Percentiles rank a stretch among this genome's conserved stretches.
Conservation (phyloP, 164 flowering plant species). For the Cinnamomum micranthum region DNA sequence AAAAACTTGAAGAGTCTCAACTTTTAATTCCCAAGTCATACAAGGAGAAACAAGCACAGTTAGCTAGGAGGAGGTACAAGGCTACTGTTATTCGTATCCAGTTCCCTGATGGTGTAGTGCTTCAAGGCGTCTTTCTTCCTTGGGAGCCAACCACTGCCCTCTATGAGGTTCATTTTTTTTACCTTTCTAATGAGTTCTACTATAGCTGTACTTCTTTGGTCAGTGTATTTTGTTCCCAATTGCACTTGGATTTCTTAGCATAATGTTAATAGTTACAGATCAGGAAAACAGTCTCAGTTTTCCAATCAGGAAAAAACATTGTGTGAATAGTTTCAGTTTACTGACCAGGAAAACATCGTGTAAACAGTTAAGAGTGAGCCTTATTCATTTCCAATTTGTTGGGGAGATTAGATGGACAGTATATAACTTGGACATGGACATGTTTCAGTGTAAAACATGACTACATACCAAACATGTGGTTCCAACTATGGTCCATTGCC, state of each 20-base stretch:
- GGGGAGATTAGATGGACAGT: neutral
- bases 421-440: neutral
- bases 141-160: slow-evolving; percentile 71
- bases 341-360: too few species aligned
- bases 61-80: slow-evolving; percentile 57
- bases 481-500: neutral
- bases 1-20: slow-evolving; percentile 83
- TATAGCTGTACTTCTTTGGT: neutral
- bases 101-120: slow-evolving; percentile 93
- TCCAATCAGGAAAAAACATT: too few species aligned
- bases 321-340: too few species aligned
- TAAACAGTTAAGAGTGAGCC: neutral
- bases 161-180: slow-evolving; percentile 54
- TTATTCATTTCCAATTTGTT: neutral
- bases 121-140: slow-evolving; percentile 82
- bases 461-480: neutral
- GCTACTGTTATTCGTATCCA: slow-evolving; percentile 71
- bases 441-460: neutral
- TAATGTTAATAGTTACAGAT: neutral
- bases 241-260: neutral
- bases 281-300: too few species aligned
- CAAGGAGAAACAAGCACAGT: slow-evolving; percentile 87
- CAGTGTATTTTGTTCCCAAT: neutral
- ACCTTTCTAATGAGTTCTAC: neutral
- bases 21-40: slow-evolving; percentile 82